Evolutionary conservation across 208 protist species (phyloP).

Genomic region (Jaenimonas drosophilae): DNA sequence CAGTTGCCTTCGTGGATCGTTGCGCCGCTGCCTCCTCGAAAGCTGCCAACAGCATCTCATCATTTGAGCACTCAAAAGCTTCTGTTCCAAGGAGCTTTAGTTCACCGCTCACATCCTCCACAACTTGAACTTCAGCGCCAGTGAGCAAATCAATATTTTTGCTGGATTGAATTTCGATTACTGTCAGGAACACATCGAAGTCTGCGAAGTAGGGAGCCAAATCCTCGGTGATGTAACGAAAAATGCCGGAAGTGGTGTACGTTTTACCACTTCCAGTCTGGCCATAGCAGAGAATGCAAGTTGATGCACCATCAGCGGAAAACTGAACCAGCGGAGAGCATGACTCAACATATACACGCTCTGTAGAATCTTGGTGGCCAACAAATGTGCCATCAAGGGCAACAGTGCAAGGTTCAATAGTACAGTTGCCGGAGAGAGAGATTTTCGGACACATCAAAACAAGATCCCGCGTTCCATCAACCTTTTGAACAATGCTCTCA

Average conservation of each 20-base stretch:
- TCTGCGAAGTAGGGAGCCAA: slow-evolving; percentile 48
- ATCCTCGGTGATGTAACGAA: slow-evolving; percentile 50
- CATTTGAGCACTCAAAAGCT: slow-evolving; percentile 69
- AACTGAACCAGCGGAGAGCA: slow-evolving; percentile 73
- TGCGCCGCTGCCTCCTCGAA: slow-evolving; percentile 70
- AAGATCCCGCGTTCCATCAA: slow-evolving; percentile 58
- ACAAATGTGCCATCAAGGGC: slow-evolving; percentile 72
- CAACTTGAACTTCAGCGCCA: slow-evolving; percentile 64
- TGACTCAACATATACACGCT: slow-evolving; percentile 63
- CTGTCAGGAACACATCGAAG: slow-evolving; percentile 60
- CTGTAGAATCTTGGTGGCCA: slow-evolving; percentile 44
- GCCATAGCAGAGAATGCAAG: slow-evolving; percentile 85
- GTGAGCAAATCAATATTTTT: slow-evolving; percentile 80
- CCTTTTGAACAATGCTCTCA: slow-evolving; percentile 71
- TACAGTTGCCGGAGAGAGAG: slow-evolving; percentile 68
- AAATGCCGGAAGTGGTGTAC: slow-evolving; percentile 72
- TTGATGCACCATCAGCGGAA: slow-evolving; percentile 66
- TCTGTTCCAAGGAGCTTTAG: slow-evolving; percentile 66
- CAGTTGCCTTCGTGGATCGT: slow-evolving; percentile 68
- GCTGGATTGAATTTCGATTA: slow-evolving; percentile 72
- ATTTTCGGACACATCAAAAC: slow-evolving; percentile 82
- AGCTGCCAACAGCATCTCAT: slow-evolving; percentile 65
- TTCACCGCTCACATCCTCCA: slow-evolving; percentile 74
- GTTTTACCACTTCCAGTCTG: slow-evolving; percentile 91
- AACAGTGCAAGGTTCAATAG: slow-evolving; percentile 61